Conservation (phyloP, 2,329 filamentous ascomycete genomes). For the Raffaelea arxii region DNA sequence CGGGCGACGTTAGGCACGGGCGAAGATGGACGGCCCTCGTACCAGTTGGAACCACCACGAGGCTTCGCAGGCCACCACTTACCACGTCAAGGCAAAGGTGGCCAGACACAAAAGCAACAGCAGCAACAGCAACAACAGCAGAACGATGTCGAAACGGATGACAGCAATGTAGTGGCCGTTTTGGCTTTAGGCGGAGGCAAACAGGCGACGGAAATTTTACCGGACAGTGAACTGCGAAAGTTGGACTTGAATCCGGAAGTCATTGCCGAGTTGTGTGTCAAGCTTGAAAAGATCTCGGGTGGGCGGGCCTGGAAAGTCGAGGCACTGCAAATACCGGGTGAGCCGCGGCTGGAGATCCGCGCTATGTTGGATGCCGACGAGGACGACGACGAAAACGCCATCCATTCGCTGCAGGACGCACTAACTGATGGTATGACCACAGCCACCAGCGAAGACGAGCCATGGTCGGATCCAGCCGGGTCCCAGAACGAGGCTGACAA, state of each 20-base stretch:
- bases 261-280: slow-evolving; percentile 58
- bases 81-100: no score
- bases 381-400: slow-evolving; percentile 17
- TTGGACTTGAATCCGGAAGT: slow-evolving; percentile 56
- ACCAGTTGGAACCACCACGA: slow-evolving; percentile 35
- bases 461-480: background rate
- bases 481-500: background rate
- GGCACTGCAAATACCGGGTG: slow-evolving; percentile 58
- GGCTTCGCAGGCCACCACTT: slow-evolving; percentile 23
- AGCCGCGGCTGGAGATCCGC: slow-evolving; percentile 51
- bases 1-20: slow-evolving; percentile 37
- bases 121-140: no score
- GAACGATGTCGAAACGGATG: slow-evolving; percentile 7
- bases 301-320: slow-evolving; percentile 73
- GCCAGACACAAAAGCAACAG: no score
- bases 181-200: no score
- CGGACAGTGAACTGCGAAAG: slow-evolving; percentile 57
- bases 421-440: no score
- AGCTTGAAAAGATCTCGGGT: slow-evolving; percentile 59
- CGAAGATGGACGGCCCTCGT: slow-evolving; percentile 35
- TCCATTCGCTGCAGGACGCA: no score
- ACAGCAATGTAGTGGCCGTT: no score
- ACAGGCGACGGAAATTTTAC: slow-evolving; percentile 49
- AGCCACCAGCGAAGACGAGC: slow-evolving; percentile 8
- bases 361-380: slow-evolving; percentile 53